phyloP scores from a whole-genome alignment of 108 stramenopile genomes.

The Bacterosira constricta region DNA sequence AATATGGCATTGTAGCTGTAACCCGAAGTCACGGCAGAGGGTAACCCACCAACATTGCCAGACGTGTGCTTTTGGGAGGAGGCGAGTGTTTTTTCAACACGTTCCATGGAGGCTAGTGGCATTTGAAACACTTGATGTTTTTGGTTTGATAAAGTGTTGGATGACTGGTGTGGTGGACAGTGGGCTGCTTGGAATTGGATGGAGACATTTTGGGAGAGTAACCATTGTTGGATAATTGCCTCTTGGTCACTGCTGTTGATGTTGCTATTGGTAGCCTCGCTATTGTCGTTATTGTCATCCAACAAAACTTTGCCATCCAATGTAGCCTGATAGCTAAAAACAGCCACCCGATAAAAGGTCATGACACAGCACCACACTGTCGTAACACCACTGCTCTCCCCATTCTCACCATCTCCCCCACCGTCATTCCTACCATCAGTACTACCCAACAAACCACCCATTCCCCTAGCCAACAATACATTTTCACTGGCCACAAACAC shows the following conservation, averaged over 20 bases:
- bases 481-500: conserved; percentile 28
- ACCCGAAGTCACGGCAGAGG: background rate
- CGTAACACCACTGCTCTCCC: background rate
- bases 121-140: conserved; percentile 66
- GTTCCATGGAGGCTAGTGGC: conserved; percentile 82
- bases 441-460: background rate
- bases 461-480: conserved; percentile 2
- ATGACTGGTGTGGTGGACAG: conserved; percentile 18
- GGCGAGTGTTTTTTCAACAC: conserved; percentile 69
- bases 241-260: background rate
- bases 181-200: conserved; percentile 51
- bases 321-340: conserved; percentile 59
- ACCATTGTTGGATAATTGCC: conserved; percentile 31
- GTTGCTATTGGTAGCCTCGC: background rate
- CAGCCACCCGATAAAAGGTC: conserved; percentile 79
- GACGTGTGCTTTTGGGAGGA: conserved; percentile 29
- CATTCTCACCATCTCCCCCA: background rate
- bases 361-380: conserved; percentile 85
- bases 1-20: background rate
- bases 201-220: conserved; percentile 43
- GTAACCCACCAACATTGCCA: too few species aligned
- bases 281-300: background rate
- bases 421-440: background rate
- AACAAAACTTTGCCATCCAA: conserved; percentile 36
- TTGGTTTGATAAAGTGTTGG: conserved; percentile 12